Evolutionary conservation across 2,329 filamentous ascomycete species (phyloP), one percentile per base, ranked within the genome.

Genomic region (Sarocladium strictum): DNA sequence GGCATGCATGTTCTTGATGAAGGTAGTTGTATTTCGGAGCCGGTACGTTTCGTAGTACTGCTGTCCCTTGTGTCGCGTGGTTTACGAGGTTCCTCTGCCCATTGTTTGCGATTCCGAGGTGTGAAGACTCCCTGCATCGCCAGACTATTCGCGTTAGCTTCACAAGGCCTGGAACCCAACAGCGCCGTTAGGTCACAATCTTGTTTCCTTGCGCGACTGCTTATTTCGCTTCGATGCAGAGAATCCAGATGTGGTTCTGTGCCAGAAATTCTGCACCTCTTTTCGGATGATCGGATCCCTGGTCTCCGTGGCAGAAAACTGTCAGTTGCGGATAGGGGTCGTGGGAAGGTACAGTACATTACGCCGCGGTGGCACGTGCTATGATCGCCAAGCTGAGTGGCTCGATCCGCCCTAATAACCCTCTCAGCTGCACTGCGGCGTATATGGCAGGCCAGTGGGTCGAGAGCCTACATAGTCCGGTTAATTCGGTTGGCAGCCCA

Each of bases 111-210:
- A 9, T 33, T 33, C 15, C 32, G 15, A 15, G 15, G 9, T 33
- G 9, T 15, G 32, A 15, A n/a, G n/a, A n/a, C n/a, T n/a, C n/a
- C n/a, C n/a, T n/a, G n/a, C n/a, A n/a, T n/a, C n/a, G n/a, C n/a
- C n/a, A 47, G 43, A n/a, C 43, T 47, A 47, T 47, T 47, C 43
- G 23, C 24, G n/a, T 47, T 47, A 47, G 43, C 24, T 12, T 24
- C 23, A n/a, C n/a, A n/a, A 9, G n/a, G 43, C n/a, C 43, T 47
- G 43, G 43, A 27, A 21, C 24, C 7, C 7, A 3, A 21, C 40
- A 43, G 40, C 40, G 17, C 40, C 10, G 10, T n/a, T 24, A n/a
- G 17, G 40, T 21, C 23, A 17, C 24, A 47, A 23, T 23, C 17
- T 11, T 24, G 12, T 27, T 11, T 23, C 43, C 24, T 17, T 12